These are phyloP conservation scores for Helianthus tuberosus DNA, from an alignment of 129 eudicot species.

Conservation along the genomic window DNA sequence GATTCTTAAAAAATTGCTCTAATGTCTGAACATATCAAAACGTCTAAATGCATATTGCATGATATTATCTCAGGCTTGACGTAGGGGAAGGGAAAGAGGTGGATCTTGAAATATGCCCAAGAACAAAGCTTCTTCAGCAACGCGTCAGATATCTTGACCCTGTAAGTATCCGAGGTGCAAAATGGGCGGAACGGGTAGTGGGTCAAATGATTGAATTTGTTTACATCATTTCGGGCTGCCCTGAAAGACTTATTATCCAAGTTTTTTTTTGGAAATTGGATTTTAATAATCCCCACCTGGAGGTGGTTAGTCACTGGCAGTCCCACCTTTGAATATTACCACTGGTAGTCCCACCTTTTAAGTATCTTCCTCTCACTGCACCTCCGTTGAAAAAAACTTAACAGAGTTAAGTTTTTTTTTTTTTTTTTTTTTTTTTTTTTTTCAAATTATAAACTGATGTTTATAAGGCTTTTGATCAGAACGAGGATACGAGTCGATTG, in stretches of 20 bases:
- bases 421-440: no score
- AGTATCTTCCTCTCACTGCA: no score
- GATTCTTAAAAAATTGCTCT: neutral
- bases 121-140: conserved; percentile 79
- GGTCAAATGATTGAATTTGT: neutral
- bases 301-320: no score
- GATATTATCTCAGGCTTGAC: conserved; percentile 72
- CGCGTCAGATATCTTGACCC: conserved; percentile 95
- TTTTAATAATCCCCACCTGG: no score
- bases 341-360: no score
- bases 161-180: conserved; percentile 42
- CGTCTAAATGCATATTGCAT: neutral
- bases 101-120: conserved; percentile 71
- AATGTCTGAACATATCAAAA: conserved; percentile 18
- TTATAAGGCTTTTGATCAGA: no score
- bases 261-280: neutral
- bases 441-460: no score
- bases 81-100: conserved; percentile 86
- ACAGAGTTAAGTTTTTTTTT: no score
- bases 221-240: neutral
- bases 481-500: no score
- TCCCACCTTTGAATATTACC: no score
- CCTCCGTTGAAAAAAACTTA: no score
- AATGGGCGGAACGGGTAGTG: neutral
- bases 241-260: neutral